Base-by-base conservation (phyloP, 305 asterid species). In the Rubia peregrina region DNA sequence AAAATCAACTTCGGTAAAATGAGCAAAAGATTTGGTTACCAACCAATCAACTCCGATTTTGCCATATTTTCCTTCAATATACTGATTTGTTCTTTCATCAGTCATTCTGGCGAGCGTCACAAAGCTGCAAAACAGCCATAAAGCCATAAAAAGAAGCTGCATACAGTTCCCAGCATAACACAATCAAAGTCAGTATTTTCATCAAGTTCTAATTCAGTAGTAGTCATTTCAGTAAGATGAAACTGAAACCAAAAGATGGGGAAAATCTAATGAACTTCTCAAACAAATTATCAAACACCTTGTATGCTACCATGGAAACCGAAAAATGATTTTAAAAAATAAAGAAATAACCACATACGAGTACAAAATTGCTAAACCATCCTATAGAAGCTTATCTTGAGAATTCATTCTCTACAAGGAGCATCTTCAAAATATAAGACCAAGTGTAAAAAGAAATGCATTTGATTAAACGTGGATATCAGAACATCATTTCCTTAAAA, bases 11-110 rank as follows among this genome's bases (percentile, higher is more conserved):
- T 72, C 56, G 65, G 46, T 65, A 33, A 71, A 24, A 5, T 1
- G 33, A 14, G 6, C 68, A 51, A 69, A 33, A 69, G 14, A 62
- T 42, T 26, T 38, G 16, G 57, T 48, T 40, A 51, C 22, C 22
- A 17, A 92, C 99, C 99, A 82, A 70, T 94, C 98, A 75, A 94
- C 91, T 62, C 99, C 95, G 6, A 94, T 75, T 69, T 81, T 70
- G 70, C 99, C 97, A 75, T 91, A 94, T 76, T 94, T 94, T 49
- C 98, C 95, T 75, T 88, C 89, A 65, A 94, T 89, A 73, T 94
- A 94, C 75, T 89, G 83, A 66, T 85, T 77, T 74, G 82, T 84
- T 78, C 96, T 86, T 71, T 79, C 70, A 78, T 89, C 92, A 6
- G 77, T 78, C 99, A 94, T 91, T 82, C 79, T 82, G 21, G 93